A percentile compares a stretch with the other conserved stretches of the same genome.
These are phyloP conservation scores for Nemania sp. DNA, from an alignment of 2,329 filamentous ascomycete species.

Conservation along the genomic window DNA sequence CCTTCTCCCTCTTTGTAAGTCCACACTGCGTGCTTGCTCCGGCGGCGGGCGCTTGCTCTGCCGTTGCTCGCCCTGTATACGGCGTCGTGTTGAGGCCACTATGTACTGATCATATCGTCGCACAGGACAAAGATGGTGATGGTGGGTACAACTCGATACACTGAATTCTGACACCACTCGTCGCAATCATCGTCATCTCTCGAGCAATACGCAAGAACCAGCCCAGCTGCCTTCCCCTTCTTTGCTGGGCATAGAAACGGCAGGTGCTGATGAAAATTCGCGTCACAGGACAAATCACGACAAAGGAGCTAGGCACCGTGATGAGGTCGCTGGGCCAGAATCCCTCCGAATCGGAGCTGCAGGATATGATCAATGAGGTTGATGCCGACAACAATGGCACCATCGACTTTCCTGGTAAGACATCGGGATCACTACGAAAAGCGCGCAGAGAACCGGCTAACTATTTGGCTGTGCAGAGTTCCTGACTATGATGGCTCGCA, in stretches of 20 bases:
- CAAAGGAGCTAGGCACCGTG: slow-evolving; percentile 86
- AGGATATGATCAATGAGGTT: slow-evolving; percentile 95
- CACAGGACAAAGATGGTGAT: slow-evolving; percentile 87
- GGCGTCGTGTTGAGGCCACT: slow-evolving; percentile 24
- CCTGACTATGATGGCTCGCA: slow-evolving; percentile 90
- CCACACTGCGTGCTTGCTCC: neutral
- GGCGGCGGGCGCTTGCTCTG: neutral
- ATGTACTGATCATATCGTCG: slow-evolving; percentile 28
- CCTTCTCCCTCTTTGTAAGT: slow-evolving; percentile 99
- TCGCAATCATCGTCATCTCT: neutral
- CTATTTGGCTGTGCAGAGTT: slow-evolving; percentile 62
- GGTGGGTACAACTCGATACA: slow-evolving; percentile 60
- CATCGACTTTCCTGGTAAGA: slow-evolving; percentile 84
- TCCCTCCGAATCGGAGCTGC: slow-evolving; percentile 84
- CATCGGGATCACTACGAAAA: neutral
- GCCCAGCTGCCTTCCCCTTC: neutral
- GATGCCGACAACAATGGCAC: slow-evolving; percentile 92
- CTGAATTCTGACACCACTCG: neutral
- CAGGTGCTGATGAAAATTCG: slow-evolving; percentile 16
- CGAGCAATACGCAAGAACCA: slow-evolving; percentile 1
- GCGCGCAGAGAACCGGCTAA: slow-evolving; percentile 32
- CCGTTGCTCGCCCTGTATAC: neutral
- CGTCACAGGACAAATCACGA: slow-evolving; percentile 78
- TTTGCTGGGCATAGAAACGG: neutral
- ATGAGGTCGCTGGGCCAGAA: slow-evolving; percentile 91